These are phyloP conservation scores for Aspergillus mulundensis DNA, from an alignment of 495 filamentous ascomycete species.

Conservation along the genomic window DNA sequence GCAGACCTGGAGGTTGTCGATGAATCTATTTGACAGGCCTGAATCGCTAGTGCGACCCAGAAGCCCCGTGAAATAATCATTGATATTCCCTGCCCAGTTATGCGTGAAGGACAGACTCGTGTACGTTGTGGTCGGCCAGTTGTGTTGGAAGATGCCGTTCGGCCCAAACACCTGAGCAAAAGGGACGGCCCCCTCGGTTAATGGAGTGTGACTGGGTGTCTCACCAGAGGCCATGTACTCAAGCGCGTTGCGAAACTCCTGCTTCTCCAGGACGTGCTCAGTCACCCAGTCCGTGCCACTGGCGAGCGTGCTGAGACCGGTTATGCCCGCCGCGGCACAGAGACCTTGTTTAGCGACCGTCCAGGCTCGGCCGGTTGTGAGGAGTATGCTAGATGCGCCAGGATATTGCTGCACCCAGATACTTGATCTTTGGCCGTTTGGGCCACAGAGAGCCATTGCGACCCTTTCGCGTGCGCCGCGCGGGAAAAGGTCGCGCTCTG, in stretches of 20 bases:
- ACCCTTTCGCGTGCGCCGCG: background rate
- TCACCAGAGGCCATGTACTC: background rate
- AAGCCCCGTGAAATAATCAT: constrained; percentile 1
- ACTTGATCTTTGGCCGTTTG: background rate
- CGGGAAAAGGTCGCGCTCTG: background rate
- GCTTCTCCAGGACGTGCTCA: background rate
- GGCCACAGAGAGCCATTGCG: constrained; percentile 1
- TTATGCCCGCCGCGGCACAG: background rate
- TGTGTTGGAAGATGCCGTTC: background rate
- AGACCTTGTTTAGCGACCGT: constrained; percentile 1
- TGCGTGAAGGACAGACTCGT: background rate
- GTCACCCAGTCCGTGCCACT: background rate
- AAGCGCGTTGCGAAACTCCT: background rate
- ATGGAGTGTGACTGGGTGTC: background rate
- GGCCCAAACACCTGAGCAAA: background rate
- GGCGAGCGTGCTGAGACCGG: background rate
- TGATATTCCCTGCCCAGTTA: background rate
- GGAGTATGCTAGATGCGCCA: background rate
- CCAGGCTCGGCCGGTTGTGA: background rate
- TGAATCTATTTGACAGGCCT: background rate
- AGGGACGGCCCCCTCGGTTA: background rate
- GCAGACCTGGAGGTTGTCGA: background rate
- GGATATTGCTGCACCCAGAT: constrained; percentile 2
- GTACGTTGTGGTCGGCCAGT: background rate
- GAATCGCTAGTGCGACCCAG: background rate